These are phyloP conservation scores for Elaeagnus macrophylla DNA, from an alignment of 306 rosid genomes.

Conservation along the genomic window DNA sequence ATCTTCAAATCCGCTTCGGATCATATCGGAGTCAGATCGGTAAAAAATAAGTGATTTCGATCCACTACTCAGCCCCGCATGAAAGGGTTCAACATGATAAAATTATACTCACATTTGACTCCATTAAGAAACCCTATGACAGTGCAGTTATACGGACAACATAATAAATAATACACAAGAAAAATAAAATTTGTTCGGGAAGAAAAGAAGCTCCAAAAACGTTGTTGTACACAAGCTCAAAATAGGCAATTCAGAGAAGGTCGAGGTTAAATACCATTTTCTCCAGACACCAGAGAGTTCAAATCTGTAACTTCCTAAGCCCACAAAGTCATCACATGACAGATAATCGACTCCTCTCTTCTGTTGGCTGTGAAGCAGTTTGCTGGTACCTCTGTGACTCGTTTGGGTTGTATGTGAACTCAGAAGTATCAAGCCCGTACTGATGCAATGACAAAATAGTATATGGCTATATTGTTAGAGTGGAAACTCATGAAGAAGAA, in stretches of 20 bases:
- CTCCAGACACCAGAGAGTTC: constrained; percentile 9
- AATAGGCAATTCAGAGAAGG: constrained; percentile 18
- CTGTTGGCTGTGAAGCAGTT: constrained; percentile 62
- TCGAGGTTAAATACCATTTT: constrained; percentile 13
- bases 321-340: constrained; percentile 53
- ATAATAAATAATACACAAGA: constrained; percentile 15
- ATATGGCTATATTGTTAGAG: constrained; percentile 10
- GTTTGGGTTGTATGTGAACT: constrained; percentile 91
- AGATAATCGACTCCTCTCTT: constrained; percentile 82
- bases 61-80: too few species aligned
- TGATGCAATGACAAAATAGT: constrained; percentile 21
- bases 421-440: constrained; percentile 93
- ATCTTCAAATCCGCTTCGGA: too few species aligned
- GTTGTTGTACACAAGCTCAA: constrained; percentile 32
- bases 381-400: constrained; percentile 76
- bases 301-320: constrained; percentile 4
- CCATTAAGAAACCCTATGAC: too few species aligned
- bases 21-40: too few species aligned
- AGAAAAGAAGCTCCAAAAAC: constrained; percentile 22
- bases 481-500: not conserved
- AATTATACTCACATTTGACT: too few species aligned
- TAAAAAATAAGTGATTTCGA: too few species aligned
- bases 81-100: too few species aligned
- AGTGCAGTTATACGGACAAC: constrained; percentile 24
- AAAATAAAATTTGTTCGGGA: constrained; percentile 4